A percentile compares a stretch with the other conserved stretches of the same genome.
Evolutionary conservation across 1,284 basidiomycete genomes (phyloP).

Genomic region (Amylostereum chailletii): DNA sequence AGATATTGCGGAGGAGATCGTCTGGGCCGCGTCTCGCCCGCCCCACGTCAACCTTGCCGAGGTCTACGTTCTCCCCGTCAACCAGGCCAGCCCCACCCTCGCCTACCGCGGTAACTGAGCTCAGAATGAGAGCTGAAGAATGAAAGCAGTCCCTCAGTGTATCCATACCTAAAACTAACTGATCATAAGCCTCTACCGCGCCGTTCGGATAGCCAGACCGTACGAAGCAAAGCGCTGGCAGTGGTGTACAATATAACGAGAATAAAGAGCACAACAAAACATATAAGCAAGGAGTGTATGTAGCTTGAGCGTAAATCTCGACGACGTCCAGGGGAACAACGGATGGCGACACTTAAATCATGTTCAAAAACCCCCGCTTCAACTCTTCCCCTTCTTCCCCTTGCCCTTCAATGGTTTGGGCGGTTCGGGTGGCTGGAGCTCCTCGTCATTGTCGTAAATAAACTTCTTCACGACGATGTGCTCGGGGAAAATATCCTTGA

Average conservation of each 20-base stretch:
- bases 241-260: too few relatives aligned
- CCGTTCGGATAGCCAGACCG: too few relatives aligned
- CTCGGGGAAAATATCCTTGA: conserved; percentile 55
- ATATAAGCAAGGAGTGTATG: too few relatives aligned
- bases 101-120: conserved; percentile 32
- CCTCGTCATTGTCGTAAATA: conserved; percentile 73
- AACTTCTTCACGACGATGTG: conserved; percentile 71
- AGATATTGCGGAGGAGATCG: conserved; percentile 95
- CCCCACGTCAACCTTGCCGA: conserved; percentile 84
- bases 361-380: not conserved
- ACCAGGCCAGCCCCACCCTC: conserved; percentile 69
- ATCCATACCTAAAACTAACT: too few relatives aligned
- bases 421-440: conserved; percentile 20
- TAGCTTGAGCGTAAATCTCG: too few relatives aligned
- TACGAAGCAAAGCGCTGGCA: too few relatives aligned
- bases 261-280: too few relatives aligned
- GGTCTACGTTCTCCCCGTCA: conserved; percentile 70
- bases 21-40: conserved; percentile 87
- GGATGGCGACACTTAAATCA: too few relatives aligned
- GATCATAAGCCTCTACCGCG: too few relatives aligned
- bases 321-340: too few relatives aligned
- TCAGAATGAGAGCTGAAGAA: too few relatives aligned
- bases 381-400: conserved; percentile 31
- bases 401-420: conserved; percentile 35
- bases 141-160: too few relatives aligned